Conservation (phyloP, 1,284 basidiomycete species). For the Rhodotorula sp. region DNA sequence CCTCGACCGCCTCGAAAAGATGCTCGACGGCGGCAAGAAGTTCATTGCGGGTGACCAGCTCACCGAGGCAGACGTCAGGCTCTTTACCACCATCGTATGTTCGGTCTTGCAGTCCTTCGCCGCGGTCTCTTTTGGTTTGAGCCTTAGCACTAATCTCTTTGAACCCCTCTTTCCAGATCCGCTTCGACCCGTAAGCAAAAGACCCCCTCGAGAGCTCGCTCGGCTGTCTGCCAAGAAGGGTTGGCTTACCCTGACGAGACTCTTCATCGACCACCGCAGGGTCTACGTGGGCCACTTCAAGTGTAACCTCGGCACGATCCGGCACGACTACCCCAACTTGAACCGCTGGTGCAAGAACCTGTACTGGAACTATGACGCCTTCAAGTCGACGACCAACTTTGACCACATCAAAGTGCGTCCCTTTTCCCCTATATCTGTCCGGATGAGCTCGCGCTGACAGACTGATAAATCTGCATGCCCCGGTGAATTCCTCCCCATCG, state of each 20-base stretch:
- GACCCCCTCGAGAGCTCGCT: no score
- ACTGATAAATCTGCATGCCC: no score
- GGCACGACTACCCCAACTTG: conserved; percentile 73
- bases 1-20: conserved; percentile 76
- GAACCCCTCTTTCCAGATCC: conserved; percentile 13
- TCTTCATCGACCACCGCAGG: not conserved
- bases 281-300: conserved; percentile 74
- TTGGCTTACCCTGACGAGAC: no score
- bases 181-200: conserved; percentile 39
- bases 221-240: no score
- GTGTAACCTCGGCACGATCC: conserved; percentile 70
- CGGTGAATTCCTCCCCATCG: not conserved
- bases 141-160: conserved; percentile 59
- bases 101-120: conserved; percentile 62
- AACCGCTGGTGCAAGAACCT: conserved; percentile 74
- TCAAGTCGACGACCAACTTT: conserved; percentile 85
- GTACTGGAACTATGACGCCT: conserved; percentile 87
- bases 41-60: conserved; percentile 77
- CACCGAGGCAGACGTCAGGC: conserved; percentile 73
- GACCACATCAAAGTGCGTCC: conserved; percentile 53
- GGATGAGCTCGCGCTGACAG: no score
- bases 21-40: conserved; percentile 68
- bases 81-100: conserved; percentile 85
- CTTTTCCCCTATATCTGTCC: no score
- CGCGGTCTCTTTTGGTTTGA: not conserved